These are phyloP conservation scores for Fragaria nilgerrensis DNA, from an alignment of 306 rosid species.

Conservation along the genomic window DNA sequence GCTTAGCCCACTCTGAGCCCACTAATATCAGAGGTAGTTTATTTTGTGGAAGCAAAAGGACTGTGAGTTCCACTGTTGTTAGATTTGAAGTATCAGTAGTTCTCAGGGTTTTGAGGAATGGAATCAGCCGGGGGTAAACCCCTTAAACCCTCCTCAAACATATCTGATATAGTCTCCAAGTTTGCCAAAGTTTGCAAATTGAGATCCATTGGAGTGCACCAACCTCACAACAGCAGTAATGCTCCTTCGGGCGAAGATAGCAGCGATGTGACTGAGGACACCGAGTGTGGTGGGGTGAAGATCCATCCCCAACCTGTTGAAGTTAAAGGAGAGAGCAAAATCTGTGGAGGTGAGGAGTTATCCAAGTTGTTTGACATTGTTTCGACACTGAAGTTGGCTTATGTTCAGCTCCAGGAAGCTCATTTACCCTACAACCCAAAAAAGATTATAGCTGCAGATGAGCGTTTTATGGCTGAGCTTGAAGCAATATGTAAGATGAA, in stretches of 20 bases:
- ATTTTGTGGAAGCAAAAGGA: conserved; percentile 16
- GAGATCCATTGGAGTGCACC: conserved; percentile 71
- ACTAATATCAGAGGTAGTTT: conserved; percentile 7
- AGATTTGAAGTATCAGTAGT: conserved; percentile 22
- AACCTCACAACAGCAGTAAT: conserved; percentile 27
- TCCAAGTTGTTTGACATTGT: conserved; percentile 52
- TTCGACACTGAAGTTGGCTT: conserved; percentile 68
- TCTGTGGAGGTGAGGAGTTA: conserved; percentile 31
- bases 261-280: conserved; percentile 35
- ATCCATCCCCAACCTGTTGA: conserved; percentile 46
- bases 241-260: conserved; percentile 27
- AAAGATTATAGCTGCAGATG: conserved; percentile 71
- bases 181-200: conserved; percentile 66
- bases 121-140: conserved; percentile 47
- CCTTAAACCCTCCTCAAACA: conserved; percentile 55
- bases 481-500: conserved; percentile 63
- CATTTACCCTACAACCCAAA: conserved; percentile 69
- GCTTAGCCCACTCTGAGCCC: conserved; percentile 18
- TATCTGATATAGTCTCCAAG: conserved; percentile 67
- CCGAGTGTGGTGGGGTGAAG: conserved; percentile 32
- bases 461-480: conserved; percentile 57
- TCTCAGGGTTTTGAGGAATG: conserved; percentile 39
- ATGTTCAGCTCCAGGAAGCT: conserved; percentile 78
- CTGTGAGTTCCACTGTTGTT: conserved; percentile 1
- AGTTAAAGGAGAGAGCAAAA: conserved; percentile 22